Evolutionary conservation across 176 grass and related monocot genomes (phyloP).

Genomic region (Oryza glaberrima): DNA sequence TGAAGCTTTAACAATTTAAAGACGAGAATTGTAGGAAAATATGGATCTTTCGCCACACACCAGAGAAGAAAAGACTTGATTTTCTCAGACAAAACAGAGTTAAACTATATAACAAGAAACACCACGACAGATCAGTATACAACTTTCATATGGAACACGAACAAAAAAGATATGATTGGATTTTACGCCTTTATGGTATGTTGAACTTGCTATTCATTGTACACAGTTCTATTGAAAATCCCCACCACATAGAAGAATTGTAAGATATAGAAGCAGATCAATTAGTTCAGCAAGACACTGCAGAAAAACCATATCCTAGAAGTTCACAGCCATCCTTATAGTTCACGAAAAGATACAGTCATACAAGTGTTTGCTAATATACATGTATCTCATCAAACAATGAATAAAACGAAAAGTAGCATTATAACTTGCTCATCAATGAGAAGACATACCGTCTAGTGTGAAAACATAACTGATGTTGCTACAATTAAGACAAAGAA

Average conservation of each 20-base stretch:
- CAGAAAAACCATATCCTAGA: background rate
- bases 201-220: background rate
- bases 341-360: background rate
- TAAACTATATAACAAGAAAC: background rate
- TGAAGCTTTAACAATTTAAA: background rate
- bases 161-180: too few relatives aligned
- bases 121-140: background rate
- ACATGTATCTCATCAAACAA: background rate
- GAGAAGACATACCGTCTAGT: background rate
- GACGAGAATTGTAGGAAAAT: background rate
- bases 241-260: background rate
- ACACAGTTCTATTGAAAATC: background rate
- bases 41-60: background rate
- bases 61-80: background rate
- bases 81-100: background rate
- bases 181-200: background rate
- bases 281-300: background rate
- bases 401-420: background rate
- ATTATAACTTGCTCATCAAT: background rate
- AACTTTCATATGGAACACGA: too few relatives aligned
- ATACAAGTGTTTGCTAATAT: background rate
- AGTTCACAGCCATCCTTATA: background rate
- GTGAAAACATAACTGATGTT: background rate
- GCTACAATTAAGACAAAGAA: background rate
- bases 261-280: background rate